Evolutionary conservation across 176 grass and related monocot species (phyloP).

Genomic region (Rhipidocladum racemiflorum): DNA sequence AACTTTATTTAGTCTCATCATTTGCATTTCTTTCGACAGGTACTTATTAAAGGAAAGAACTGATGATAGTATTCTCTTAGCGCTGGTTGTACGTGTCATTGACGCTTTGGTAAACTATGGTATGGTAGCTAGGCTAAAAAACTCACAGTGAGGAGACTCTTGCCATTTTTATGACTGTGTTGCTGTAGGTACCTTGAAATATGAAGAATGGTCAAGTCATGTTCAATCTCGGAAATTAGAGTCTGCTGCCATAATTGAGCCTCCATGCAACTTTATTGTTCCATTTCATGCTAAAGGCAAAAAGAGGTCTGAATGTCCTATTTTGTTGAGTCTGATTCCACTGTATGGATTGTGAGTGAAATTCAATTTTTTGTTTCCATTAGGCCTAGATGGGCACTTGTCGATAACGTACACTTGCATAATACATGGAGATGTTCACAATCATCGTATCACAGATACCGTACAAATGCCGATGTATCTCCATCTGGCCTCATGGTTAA

Average conservation of each 20-base stretch:
- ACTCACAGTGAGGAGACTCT: constrained; percentile 8
- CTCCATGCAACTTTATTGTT: constrained; percentile 88
- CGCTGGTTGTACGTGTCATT: constrained; percentile 82
- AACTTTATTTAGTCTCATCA: constrained; percentile 31
- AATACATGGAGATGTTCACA: constrained; percentile 90
- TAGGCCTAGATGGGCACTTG: constrained; percentile 94
- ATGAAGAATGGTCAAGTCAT: constrained; percentile 86
- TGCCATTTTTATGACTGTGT: constrained; percentile 34
- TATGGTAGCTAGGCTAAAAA: constrained; percentile 43
- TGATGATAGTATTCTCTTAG: constrained; percentile 91
- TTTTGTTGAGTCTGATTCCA: constrained; percentile 23
- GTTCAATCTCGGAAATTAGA: constrained; percentile 90
- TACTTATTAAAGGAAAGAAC: constrained; percentile 92
- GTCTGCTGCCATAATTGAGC: constrained; percentile 84
- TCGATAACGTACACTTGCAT: constrained; percentile 87
- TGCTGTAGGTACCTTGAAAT: constrained; percentile 83
- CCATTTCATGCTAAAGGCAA: constrained; percentile 74
- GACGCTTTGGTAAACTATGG: constrained; percentile 95
- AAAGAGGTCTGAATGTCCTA: constrained; percentile 62
- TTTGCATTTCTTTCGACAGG: constrained; percentile 44
- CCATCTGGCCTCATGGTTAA: constrained; percentile 63
- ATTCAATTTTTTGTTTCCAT: constrained; percentile 14
- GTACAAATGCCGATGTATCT: constrained; percentile 59
- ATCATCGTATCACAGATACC: constrained; percentile 87
- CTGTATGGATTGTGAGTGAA: constrained; percentile 14